phyloP scores from a whole-genome alignment of 257 asterid species.

The Capsicum pubescens region DNA sequence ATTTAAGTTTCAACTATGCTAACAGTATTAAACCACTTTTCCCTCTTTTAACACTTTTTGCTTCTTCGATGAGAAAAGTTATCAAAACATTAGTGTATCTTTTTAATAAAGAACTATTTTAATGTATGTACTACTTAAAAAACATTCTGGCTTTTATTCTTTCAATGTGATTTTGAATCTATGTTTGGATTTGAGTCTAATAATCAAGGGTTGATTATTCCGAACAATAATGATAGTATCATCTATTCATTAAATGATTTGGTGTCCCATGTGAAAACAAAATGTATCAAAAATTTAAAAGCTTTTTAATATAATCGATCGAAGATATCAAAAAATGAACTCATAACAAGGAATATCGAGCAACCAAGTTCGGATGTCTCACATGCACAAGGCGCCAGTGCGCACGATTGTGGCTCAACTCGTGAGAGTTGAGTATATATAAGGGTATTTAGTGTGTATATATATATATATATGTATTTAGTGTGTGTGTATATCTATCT shows the following conservation, averaged over 20 bases:
- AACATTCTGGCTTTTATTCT: background rate
- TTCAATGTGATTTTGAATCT: background rate
- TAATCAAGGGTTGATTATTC: background rate
- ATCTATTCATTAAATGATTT: background rate
- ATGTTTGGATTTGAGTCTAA: background rate
- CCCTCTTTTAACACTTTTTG: background rate
- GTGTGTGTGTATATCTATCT: too few species aligned
- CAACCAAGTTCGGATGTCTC: too few species aligned
- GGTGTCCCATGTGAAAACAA: too few species aligned
- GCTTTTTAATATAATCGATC: too few species aligned
- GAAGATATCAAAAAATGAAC: too few species aligned
- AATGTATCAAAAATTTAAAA: too few species aligned
- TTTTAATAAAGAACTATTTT: slow-evolving; percentile 4
- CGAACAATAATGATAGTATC: background rate
- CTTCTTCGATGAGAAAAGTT: background rate
- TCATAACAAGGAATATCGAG: too few species aligned
- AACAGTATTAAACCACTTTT: background rate
- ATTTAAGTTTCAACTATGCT: slow-evolving; percentile 26
- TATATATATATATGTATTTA: too few species aligned
- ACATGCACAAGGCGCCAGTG: too few species aligned
- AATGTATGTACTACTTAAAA: background rate
- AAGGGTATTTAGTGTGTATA: too few species aligned
- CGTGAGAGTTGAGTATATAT: too few species aligned
- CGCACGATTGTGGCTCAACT: too few species aligned
- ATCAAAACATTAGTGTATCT: background rate